Evolutionary conservation across 2,329 filamentous ascomycete species (phyloP).

Genomic region (Madurella fahalii): DNA sequence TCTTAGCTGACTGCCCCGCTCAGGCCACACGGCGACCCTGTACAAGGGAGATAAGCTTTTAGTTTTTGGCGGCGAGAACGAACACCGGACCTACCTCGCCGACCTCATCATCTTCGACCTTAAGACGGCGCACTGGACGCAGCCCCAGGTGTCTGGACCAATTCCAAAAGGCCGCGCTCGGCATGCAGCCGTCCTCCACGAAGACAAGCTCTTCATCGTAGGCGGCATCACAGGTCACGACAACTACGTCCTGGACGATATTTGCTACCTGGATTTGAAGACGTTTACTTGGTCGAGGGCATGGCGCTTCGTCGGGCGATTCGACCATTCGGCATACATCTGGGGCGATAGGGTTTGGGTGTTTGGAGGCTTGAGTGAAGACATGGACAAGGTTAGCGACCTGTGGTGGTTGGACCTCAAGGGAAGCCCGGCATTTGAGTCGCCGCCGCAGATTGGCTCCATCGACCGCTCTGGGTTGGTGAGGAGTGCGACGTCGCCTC

Average conservation of each 20-base stretch:
- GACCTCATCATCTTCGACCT: slow-evolving; percentile 96
- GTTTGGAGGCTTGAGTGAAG: slow-evolving; percentile 88
- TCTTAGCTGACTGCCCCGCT: slow-evolving; percentile 13
- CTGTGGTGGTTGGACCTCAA: slow-evolving; percentile 97
- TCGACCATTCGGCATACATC: slow-evolving; percentile 92
- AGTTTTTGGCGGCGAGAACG: slow-evolving; percentile 96
- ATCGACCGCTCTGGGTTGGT: slow-evolving; percentile 44
- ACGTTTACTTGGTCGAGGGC: slow-evolving; percentile 96
- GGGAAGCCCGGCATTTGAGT: slow-evolving; percentile 79
- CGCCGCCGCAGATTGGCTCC: slow-evolving; percentile 54
- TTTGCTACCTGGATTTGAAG: slow-evolving; percentile 94
- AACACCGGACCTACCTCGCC: slow-evolving; percentile 90
- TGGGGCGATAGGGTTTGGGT: slow-evolving; percentile 93
- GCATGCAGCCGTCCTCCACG: slow-evolving; percentile 89
- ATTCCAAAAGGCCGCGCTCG: slow-evolving; percentile 86
- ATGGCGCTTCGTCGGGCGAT: slow-evolving; percentile 92
- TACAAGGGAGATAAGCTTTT: slow-evolving; percentile 94
- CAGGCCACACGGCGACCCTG: slow-evolving; percentile 89
- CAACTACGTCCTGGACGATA: slow-evolving; percentile 88
- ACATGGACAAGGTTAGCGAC: slow-evolving; percentile 95
- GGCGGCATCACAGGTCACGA: slow-evolving; percentile 94
- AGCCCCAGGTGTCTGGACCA: slow-evolving; percentile 79
- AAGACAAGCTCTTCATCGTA: slow-evolving; percentile 93
- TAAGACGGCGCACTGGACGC: slow-evolving; percentile 90
- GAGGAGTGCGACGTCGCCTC: slow-evolving; percentile 46